Base-by-base conservation (phyloP, 2,329 filamentous ascomycete genomes). In the Aspergillus latus region DNA sequence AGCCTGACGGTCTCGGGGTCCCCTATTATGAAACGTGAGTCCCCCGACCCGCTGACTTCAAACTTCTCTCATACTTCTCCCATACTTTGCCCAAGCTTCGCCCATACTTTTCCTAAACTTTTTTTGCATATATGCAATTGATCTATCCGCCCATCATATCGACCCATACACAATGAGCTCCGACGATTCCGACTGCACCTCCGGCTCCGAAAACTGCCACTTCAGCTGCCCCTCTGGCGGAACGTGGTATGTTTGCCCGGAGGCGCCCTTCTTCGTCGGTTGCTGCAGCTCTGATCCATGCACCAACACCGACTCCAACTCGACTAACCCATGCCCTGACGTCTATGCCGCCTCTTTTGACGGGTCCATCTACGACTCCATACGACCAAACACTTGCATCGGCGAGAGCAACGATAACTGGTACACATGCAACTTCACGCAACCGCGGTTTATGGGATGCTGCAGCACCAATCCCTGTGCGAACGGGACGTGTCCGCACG, bases 271-370 rank as follows among this genome's bases (percentile, higher is more conserved):
- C 58, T 66, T 67, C 54, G 59, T 67, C 28, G 63, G 64, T 52
- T 67, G 64, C 59, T 67, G 64, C 53, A 59, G 59, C 26, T 62
- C 57, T 43, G 64, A 67, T 45, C 64, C 64, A 7, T 67, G 64
- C 59, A 40, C 37, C 34, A 53, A 57, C 55, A 57, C 45, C 56
- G 11, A 40, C 21, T 10, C 11, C 4, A 34, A 43, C 28, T 30
- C 10, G 26, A 51, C 58, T 64, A 84, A 6, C 79, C 82, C 28
- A 74, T 84, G 39, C 81, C 83, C 0, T 84, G 81, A 42, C 82
- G 7, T 58, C 11, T 53, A 62, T 46, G 54, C 75, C 0, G 74
- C 76, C 48, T 52, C 59, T 5, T 60, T 57, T 43, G 56, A 60
- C 47, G 2, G 46, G n/a, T 45, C 49, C 11, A n/a, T 61, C 42